Percentiles rank a stretch among this genome's conserved stretches.
These are phyloP conservation scores for Elongisporangium senticosum DNA, from an alignment of 352 stramenopile species.

Conservation along the genomic window DNA sequence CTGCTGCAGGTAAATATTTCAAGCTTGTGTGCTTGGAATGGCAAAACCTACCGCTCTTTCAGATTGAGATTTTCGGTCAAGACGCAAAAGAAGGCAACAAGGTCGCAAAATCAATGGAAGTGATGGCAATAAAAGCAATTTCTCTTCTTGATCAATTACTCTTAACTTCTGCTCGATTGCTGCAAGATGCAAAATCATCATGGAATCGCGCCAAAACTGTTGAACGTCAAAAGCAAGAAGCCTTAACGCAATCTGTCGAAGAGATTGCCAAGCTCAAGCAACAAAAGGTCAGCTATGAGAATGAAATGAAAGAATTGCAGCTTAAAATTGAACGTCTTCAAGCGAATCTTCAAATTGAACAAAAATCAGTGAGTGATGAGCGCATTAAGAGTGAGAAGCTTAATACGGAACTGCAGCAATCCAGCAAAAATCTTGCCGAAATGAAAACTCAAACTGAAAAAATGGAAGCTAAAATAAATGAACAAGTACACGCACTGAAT, in stretches of 20 bases:
- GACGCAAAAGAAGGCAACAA: constrained; percentile 47
- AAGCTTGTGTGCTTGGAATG: constrained; percentile 64
- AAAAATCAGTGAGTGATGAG: constrained; percentile 21
- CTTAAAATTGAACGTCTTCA: constrained; percentile 7
- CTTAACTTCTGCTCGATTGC: constrained; percentile 36
- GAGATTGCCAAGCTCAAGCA: constrained; percentile 51
- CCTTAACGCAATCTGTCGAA: constrained; percentile 63
- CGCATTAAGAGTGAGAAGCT: constrained; percentile 9
- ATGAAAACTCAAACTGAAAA: constrained; percentile 30
- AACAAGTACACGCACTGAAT: constrained; percentile 54
- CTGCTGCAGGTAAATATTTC: constrained; percentile 43
- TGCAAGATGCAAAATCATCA: constrained; percentile 62
- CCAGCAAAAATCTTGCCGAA: constrained; percentile 1
- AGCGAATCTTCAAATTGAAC: constrained; percentile 6
- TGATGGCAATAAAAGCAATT: constrained; percentile 30
- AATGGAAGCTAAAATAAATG: constrained; percentile 37
- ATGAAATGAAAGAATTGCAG: constrained; percentile 4
- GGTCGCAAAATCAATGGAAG: constrained; percentile 32
- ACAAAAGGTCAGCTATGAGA: background rate
- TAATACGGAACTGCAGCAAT: background rate
- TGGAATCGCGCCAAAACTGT: constrained; percentile 71
- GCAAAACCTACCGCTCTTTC: constrained; percentile 50
- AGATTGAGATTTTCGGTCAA: constrained; percentile 64
- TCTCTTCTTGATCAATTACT: constrained; percentile 49
- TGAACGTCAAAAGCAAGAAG: constrained; percentile 75